These are phyloP conservation scores for Sporothrix pallida DNA, from an alignment of 2,329 filamentous ascomycete species.

Conservation along the genomic window DNA sequence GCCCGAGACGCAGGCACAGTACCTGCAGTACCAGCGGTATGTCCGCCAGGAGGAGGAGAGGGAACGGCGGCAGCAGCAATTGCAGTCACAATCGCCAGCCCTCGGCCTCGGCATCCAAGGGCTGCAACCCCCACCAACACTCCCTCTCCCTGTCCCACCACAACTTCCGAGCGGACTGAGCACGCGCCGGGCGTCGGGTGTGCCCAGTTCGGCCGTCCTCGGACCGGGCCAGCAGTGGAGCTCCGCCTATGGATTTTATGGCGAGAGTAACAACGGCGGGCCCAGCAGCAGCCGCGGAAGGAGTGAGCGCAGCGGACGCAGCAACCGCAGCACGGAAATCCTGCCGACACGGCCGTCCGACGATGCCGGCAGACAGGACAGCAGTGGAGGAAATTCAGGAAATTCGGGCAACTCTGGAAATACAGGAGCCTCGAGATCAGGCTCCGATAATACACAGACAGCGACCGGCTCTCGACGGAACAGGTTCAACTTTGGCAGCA, in stretches of 20 bases:
- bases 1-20: constrained; percentile 46
- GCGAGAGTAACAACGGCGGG: not conserved
- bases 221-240: constrained; percentile 18
- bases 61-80: constrained; percentile 8
- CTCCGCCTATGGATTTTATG: not conserved
- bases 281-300: not conserved
- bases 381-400: not conserved
- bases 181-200: constrained; percentile 32
- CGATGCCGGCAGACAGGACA: not conserved
- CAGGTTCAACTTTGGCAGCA: constrained; percentile 29
- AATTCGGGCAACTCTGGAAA: no score
- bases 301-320: not conserved
- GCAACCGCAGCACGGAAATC: constrained; percentile 11
- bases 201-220: constrained; percentile 36
- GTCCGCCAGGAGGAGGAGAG: constrained; percentile 20
- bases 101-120: not conserved
- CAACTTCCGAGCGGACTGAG: constrained; percentile 39
- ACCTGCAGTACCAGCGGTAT: constrained; percentile 39
- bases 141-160: not conserved
- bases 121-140: not conserved
- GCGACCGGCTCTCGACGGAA: not conserved
- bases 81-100: not conserved
- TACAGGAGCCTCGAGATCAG: not conserved
- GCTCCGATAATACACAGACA: not conserved
- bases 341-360: constrained; percentile 15